Evolutionary conservation across 352 stramenopile species (phyloP).

Genomic region (Blastocystis sp.): DNA sequence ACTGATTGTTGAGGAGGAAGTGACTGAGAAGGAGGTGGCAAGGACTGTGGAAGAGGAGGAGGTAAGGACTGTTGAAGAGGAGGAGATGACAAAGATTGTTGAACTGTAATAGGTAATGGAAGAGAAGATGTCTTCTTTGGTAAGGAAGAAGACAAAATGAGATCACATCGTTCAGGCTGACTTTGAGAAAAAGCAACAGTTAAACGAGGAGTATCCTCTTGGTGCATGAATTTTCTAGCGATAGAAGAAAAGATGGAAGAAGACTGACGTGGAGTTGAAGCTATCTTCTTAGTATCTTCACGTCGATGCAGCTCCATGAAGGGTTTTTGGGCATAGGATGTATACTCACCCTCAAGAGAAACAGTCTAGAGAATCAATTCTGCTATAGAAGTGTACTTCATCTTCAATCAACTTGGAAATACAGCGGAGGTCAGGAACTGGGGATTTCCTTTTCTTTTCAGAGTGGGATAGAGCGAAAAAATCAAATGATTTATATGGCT

Average conservation of each 20-base stretch:
- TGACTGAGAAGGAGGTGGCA: background rate
- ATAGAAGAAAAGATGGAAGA: slow-evolving; percentile 34
- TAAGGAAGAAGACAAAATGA: background rate
- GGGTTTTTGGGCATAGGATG: background rate
- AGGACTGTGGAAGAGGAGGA: background rate
- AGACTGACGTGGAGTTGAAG: background rate
- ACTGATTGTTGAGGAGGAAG: background rate
- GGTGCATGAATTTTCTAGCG: background rate
- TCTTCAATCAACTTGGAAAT: background rate
- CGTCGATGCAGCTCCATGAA: background rate
- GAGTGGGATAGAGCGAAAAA: slow-evolving; percentile 14
- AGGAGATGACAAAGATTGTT: background rate
- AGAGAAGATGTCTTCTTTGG: background rate
- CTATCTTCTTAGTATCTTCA: background rate
- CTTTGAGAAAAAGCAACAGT: too few species aligned
- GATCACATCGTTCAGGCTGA: background rate
- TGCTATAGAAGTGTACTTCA: background rate
- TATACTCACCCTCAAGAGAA: background rate
- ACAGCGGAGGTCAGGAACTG: background rate
- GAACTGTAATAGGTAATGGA: background rate
- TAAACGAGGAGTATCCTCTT: background rate
- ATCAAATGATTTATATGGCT: background rate
- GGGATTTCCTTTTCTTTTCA: background rate
- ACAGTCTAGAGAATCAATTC: background rate
- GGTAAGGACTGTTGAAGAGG: background rate